phyloP scores from a whole-genome alignment of 2,329 filamentous ascomycete species.

The Geosmithia flava region DNA sequence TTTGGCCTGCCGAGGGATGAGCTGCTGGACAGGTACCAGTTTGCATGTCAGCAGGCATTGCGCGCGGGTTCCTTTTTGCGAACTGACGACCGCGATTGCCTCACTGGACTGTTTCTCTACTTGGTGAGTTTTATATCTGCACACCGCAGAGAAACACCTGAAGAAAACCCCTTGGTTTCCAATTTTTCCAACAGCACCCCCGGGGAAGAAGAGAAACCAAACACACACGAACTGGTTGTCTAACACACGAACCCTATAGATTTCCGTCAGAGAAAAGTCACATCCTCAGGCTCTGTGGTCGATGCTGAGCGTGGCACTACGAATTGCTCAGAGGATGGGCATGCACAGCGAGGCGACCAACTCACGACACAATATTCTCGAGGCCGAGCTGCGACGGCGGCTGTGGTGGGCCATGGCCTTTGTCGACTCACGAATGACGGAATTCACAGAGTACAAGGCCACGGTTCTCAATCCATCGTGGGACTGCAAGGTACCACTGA shows the following conservation, averaged over 20 bases:
- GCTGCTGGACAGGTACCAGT: conserved; percentile 29
- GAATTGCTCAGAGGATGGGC: conserved; percentile 44
- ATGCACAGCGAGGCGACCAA: conserved; percentile 33
- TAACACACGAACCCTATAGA: conserved; percentile 15
- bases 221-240: too few relatives aligned
- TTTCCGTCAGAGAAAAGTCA: conserved; percentile 27
- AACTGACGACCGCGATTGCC: conserved; percentile 34
- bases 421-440: conserved; percentile 43
- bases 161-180: too few relatives aligned
- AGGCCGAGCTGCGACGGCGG: conserved; percentile 47
- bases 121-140: conserved; percentile 24
- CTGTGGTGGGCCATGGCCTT: conserved; percentile 49
- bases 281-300: conserved; percentile 38
- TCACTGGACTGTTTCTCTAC: conserved; percentile 45
- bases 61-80: conserved; percentile 35
- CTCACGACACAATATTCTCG: conserved; percentile 19
- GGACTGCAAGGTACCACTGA: conserved; percentile 29
- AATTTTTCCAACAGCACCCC: too few relatives aligned
- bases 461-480: conserved; percentile 18
- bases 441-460: conserved; percentile 28
- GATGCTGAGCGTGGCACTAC: conserved; percentile 39
- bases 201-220: too few relatives aligned
- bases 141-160: too few relatives aligned
- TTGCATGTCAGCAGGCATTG: conserved; percentile 40
- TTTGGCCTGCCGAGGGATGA: conserved; percentile 26